phyloP scores from a whole-genome alignment of 2,329 filamentous ascomycete genomes.

The Aspergillus sp. region DNA sequence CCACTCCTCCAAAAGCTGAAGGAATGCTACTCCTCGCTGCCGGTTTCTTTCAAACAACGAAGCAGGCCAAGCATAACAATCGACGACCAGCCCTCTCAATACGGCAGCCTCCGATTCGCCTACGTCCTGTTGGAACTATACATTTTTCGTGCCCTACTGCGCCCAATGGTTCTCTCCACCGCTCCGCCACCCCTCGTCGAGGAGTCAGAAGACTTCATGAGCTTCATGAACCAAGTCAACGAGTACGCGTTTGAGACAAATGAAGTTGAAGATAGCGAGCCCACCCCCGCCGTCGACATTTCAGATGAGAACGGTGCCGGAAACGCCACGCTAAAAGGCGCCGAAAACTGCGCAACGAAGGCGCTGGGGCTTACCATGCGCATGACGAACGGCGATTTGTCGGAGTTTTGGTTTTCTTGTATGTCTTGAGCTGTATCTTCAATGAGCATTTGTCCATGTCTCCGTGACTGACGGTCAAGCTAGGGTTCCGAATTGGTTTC shows the following conservation, averaged over 20 bases:
- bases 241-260: conserved; percentile 13
- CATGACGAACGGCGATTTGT: conserved; percentile 13
- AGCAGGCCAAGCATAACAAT: conserved; percentile 7
- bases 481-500: conserved; percentile 19
- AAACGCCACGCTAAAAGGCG: conserved; percentile 16
- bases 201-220: conserved; percentile 6
- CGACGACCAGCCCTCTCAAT: conserved; percentile 7
- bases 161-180: conserved; percentile 15
- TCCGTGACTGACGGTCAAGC: neutral
- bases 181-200: conserved; percentile 14
- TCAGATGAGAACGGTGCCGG: conserved; percentile 11
- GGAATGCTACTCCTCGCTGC: conserved; percentile 22
- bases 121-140: conserved; percentile 24
- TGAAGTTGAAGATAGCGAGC: conserved; percentile 12
- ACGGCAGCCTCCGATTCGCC: conserved; percentile 20
- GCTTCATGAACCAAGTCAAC: conserved; percentile 6
- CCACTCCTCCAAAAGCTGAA: conserved; percentile 19
- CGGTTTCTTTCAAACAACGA: conserved; percentile 13
- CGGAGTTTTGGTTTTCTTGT: conserved; percentile 23
- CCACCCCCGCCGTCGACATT: conserved; percentile 9
- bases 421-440: no score
- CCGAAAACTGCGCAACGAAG: conserved; percentile 21
- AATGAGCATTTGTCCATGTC: neutral
- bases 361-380: conserved; percentile 19
- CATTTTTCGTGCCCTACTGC: conserved; percentile 25